Percentiles rank a stretch among this genome's conserved stretches.
Evolutionary conservation across 75 land plant species (phyloP).

Genomic region (Cunninghamia lanceolata): DNA sequence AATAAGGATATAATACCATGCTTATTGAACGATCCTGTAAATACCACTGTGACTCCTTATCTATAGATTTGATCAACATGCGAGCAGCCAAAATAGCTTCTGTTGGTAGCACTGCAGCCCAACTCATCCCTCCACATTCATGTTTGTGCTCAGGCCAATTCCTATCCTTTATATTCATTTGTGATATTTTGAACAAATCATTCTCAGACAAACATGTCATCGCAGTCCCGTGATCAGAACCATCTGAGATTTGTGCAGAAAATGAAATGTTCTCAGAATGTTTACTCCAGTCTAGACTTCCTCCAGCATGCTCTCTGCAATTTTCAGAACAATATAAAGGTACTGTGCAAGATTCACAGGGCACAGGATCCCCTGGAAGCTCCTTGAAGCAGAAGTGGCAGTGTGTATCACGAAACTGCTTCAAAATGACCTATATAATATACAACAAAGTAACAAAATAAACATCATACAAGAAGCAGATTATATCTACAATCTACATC

Average conservation of each 20-base stretch:
- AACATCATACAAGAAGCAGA: background rate
- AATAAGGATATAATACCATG: constrained; percentile 26
- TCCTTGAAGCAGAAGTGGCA: constrained; percentile 77
- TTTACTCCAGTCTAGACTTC: constrained; percentile 10
- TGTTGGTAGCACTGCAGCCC: constrained; percentile 80
- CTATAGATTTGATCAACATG: constrained; percentile 34
- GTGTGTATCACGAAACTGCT: constrained; percentile 64
- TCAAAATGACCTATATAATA: constrained; percentile 55
- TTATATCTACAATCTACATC: background rate
- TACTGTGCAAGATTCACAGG: constrained; percentile 64
- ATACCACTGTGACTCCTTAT: constrained; percentile 10
- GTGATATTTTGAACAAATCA: background rate
- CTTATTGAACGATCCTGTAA: background rate
- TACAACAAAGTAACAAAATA: background rate
- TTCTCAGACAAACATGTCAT: constrained; percentile 15
- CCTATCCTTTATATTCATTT: background rate
- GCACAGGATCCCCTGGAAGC: constrained; percentile 64
- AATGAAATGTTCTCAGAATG: background rate
- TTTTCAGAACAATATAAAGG: constrained; percentile 62
- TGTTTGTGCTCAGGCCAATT: constrained; percentile 53
- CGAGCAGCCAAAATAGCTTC: constrained; percentile 77
- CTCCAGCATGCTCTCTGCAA: constrained; percentile 55
- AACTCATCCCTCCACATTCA: constrained; percentile 80
- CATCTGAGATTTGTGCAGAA: constrained; percentile 4
- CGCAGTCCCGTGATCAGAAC: background rate